Conservation (phyloP, 2,329 filamentous ascomycete species). For the Hymenoscyphus fructigenus region DNA sequence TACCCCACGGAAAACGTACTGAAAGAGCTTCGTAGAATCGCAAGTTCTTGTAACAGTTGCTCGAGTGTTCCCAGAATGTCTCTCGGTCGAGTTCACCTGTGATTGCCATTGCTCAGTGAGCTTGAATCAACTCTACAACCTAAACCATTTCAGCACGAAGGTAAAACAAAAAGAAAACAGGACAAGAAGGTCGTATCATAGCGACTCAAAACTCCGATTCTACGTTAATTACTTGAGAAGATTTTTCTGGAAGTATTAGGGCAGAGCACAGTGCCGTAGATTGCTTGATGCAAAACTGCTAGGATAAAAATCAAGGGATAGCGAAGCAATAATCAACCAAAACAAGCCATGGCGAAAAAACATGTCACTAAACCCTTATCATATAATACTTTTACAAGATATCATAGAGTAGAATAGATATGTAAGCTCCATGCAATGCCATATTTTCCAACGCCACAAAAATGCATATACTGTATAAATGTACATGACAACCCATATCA, state of each 20-base stretch:
- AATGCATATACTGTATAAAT: slow-evolving; percentile 23
- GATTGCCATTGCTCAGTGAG: background rate
- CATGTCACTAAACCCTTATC: background rate
- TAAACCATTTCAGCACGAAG: background rate
- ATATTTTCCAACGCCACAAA: slow-evolving; percentile 21
- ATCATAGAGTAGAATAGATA: slow-evolving; percentile 9
- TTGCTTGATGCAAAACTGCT: background rate
- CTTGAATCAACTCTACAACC: background rate
- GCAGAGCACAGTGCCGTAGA: background rate
- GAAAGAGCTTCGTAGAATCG: background rate
- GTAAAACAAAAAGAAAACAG: too few relatives aligned
- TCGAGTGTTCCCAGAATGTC: background rate
- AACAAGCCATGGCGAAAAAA: background rate
- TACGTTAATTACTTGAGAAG: too few relatives aligned
- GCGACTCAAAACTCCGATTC: too few relatives aligned
- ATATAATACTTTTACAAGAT: background rate
- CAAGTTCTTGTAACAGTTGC: background rate
- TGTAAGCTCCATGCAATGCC: slow-evolving; percentile 2
- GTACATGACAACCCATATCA: slow-evolving; percentile 12
- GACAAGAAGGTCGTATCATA: too few relatives aligned
- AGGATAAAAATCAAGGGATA: background rate
- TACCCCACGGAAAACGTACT: background rate
- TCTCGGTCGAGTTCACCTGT: background rate
- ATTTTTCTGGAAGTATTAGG: background rate
- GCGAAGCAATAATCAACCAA: background rate